Evolutionary conservation across 176 grass and related monocot genomes (phyloP).

Genomic region (Musa schizocarpa): DNA sequence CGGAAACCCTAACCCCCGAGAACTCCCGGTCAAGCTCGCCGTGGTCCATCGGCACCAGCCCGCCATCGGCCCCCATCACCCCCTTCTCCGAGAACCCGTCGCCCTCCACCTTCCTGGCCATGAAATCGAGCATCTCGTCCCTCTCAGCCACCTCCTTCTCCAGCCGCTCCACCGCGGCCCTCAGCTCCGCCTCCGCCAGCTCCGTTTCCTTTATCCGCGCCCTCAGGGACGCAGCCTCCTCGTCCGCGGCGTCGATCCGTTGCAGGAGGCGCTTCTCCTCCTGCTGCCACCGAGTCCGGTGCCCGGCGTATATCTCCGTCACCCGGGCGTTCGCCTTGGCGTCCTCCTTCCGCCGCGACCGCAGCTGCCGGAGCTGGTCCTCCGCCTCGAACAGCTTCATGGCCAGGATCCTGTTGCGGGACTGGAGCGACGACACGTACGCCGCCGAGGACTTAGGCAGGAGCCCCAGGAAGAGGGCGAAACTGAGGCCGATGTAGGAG

Average conservation of each 20-base stretch:
- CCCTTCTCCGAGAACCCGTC: background rate
- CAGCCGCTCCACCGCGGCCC: conserved; percentile 36
- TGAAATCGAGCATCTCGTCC: conserved; percentile 41
- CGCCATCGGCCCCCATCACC: background rate
- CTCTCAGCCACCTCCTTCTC: conserved; percentile 58
- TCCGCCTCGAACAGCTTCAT: conserved; percentile 68
- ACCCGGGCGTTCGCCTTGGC: conserved; percentile 74
- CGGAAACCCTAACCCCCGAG: conserved; percentile 1
- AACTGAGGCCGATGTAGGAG: conserved; percentile 49
- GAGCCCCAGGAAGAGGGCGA: conserved; percentile 54
- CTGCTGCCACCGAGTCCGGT: conserved; percentile 62
- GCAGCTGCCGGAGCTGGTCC: conserved; percentile 66
- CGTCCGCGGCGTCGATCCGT: conserved; percentile 25
- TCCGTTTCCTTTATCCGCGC: conserved; percentile 44
- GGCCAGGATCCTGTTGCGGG: conserved; percentile 51
- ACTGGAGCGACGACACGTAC: conserved; percentile 50
- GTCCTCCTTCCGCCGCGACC: conserved; percentile 58
- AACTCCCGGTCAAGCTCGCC: conserved; percentile 1
- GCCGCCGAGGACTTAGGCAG: conserved; percentile 20
- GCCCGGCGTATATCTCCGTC: conserved; percentile 73
- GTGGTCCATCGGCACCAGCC: too few species aligned
- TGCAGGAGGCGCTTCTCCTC: conserved; percentile 47
- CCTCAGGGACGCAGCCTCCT: conserved; percentile 34
- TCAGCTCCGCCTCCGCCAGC: conserved; percentile 28
- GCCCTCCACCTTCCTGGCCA: conserved; percentile 19